Evolutionary conservation across 2,329 filamentous ascomycete species (phyloP).

Genomic region (Pestalotiopsis sp.): DNA sequence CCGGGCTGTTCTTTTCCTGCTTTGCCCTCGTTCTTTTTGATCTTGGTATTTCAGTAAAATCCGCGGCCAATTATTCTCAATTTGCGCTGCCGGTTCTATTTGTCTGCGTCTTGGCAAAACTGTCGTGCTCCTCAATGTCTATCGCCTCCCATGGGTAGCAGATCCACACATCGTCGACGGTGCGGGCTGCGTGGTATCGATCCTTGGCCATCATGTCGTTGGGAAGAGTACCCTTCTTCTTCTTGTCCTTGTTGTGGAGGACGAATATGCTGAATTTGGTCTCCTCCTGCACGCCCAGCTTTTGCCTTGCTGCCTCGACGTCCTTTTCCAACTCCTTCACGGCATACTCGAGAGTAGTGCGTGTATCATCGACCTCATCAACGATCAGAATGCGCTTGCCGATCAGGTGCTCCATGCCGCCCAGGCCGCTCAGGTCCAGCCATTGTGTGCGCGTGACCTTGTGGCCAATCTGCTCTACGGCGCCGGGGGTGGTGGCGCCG

Average conservation of each 20-base stretch:
- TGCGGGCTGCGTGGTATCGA: conserved; percentile 83
- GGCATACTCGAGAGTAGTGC: conserved; percentile 80
- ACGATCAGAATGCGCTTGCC: conserved; percentile 84
- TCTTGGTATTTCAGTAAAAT: neutral
- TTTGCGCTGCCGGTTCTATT: conserved; percentile 29
- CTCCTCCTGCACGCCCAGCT: conserved; percentile 68
- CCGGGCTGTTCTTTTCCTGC: neutral
- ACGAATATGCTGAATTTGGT: conserved; percentile 96
- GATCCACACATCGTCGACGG: conserved; percentile 95
- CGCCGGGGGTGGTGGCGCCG: conserved; percentile 39
- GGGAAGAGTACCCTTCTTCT: conserved; percentile 87
- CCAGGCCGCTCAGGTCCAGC: conserved; percentile 77
- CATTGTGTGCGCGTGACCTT: conserved; percentile 98
- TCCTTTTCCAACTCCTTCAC: conserved; percentile 85
- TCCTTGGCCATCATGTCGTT: conserved; percentile 72
- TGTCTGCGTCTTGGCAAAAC: conserved; percentile 56
- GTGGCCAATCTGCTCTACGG: conserved; percentile 79
- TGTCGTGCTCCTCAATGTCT: conserved; percentile 92
- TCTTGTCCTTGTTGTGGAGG: conserved; percentile 97
- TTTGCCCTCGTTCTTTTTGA: neutral
- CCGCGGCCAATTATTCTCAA: neutral
- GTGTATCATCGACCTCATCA: conserved; percentile 84
- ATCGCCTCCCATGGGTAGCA: conserved; percentile 98
- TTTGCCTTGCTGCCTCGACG: conserved; percentile 77
- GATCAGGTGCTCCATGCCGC: conserved; percentile 75